Conservation (phyloP, 139 green algal genomes). For the Chlamydomonas eustigma region DNA sequence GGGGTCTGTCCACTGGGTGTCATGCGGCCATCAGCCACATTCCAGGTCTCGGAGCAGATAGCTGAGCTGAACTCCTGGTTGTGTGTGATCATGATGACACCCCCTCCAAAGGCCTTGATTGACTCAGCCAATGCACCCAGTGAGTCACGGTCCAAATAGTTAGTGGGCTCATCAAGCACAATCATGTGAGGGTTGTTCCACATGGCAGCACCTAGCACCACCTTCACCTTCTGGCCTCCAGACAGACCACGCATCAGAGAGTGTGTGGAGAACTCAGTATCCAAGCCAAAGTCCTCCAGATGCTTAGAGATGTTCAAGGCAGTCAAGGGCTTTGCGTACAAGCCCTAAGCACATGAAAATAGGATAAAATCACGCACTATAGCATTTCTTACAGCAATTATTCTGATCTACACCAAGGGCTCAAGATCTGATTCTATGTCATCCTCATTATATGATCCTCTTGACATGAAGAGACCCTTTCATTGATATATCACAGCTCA, state of each 20-base stretch:
- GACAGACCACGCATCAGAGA: conserved; percentile 82
- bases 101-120: conserved; percentile 78
- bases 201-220: conserved; percentile 68
- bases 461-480: no score
- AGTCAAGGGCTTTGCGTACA: conserved; percentile 83
- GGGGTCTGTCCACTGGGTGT: conserved; percentile 29
- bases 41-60: conserved; percentile 83
- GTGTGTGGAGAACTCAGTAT: conserved; percentile 86
- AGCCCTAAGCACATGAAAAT: no score
- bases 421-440: no score
- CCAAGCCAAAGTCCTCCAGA: conserved; percentile 83
- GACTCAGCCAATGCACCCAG: conserved; percentile 74
- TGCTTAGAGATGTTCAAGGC: conserved; percentile 82
- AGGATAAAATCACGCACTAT: not conserved
- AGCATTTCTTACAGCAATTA: not conserved
- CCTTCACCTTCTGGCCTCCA: conserved; percentile 81
- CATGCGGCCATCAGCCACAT: conserved; percentile 71
- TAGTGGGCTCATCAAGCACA: conserved; percentile 87
- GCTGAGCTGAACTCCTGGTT: conserved; percentile 43
- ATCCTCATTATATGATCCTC: no score
- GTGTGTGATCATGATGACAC: conserved; percentile 86
- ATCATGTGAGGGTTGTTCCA: conserved; percentile 86
- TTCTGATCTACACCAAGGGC: conserved; percentile 1
- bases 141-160: conserved; percentile 82
- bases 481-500: no score